phyloP scores from a whole-genome alignment of 257 asterid species.

The Petunia secreta region DNA sequence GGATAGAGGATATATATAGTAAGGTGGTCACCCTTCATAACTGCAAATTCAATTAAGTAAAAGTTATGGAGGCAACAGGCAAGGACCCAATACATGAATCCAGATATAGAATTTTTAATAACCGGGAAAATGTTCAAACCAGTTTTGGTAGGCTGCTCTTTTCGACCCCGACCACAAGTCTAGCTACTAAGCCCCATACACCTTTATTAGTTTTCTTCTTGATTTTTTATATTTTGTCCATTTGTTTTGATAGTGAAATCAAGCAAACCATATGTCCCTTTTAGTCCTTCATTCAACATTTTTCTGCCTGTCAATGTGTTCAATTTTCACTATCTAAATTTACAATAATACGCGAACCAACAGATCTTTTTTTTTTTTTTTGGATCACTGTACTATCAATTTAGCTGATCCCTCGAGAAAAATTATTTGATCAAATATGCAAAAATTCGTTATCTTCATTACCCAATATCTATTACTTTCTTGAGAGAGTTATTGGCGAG shows the following conservation, averaged over 20 bases:
- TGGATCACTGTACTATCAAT: neutral
- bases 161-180: neutral
- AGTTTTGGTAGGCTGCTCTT: constrained; percentile 3
- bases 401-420: neutral
- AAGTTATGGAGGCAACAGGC: too few relatives aligned
- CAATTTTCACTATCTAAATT: neutral
- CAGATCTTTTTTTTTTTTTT: neutral
- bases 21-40: too few relatives aligned
- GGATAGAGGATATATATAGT: too few relatives aligned
- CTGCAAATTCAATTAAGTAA: too few relatives aligned
- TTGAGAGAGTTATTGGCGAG: neutral
- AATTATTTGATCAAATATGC: neutral
- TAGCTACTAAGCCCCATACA: neutral
- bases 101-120: neutral
- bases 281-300: neutral
- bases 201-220: constrained; percentile 3
- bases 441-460: neutral
- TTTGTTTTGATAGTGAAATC: constrained; percentile 13
- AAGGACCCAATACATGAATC: neutral
- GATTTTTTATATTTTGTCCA: constrained; percentile 20
- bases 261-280: constrained; percentile 17
- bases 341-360: neutral
- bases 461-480: neutral
- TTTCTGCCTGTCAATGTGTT: neutral
- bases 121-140: neutral